phyloP scores from a whole-genome alignment of 1,284 basidiomycete species.

The Malassezia yamatoensis region DNA sequence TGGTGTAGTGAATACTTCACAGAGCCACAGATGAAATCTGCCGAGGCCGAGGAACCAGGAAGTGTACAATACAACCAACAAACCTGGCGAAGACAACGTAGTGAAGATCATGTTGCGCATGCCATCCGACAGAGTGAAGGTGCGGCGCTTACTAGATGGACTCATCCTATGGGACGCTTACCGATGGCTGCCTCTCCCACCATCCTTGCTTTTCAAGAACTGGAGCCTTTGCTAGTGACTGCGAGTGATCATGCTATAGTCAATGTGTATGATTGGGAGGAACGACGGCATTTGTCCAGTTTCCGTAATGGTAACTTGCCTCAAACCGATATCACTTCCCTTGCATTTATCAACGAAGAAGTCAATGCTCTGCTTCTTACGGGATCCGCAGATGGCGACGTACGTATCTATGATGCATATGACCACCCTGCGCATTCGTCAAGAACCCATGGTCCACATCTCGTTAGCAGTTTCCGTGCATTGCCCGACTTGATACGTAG shows the following conservation, averaged over 20 bases:
- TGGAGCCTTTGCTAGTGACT: constrained; percentile 75
- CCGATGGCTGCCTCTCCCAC: constrained; percentile 52
- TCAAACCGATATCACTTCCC: constrained; percentile 72
- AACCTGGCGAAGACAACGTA: constrained; percentile 83
- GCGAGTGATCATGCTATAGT: constrained; percentile 78
- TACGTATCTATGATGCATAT: constrained; percentile 85
- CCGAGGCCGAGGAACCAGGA: constrained; percentile 88
- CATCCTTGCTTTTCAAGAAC: constrained; percentile 74
- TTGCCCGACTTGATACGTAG: constrained; percentile 65
- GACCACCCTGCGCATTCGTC: constrained; percentile 31
- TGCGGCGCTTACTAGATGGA: constrained; percentile 54
- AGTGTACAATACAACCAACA: constrained; percentile 88
- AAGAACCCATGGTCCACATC: constrained; percentile 54
- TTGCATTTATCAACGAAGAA: constrained; percentile 94
- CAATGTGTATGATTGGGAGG: constrained; percentile 91
- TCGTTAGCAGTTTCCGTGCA: constrained; percentile 87
- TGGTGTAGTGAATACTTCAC: constrained; percentile 97
- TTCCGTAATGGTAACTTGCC: constrained; percentile 82
- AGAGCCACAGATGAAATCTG: constrained; percentile 71
- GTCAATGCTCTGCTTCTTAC: constrained; percentile 81
- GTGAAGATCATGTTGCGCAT: constrained; percentile 69
- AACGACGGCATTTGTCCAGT: constrained; percentile 62
- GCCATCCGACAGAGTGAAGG: constrained; percentile 57
- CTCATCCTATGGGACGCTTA: constrained; percentile 65
- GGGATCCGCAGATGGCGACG: constrained; percentile 79